Evolutionary conservation across 225 moss, liverwort and hornwort species (phyloP).

Genomic region (Pleurozium schreberi): DNA sequence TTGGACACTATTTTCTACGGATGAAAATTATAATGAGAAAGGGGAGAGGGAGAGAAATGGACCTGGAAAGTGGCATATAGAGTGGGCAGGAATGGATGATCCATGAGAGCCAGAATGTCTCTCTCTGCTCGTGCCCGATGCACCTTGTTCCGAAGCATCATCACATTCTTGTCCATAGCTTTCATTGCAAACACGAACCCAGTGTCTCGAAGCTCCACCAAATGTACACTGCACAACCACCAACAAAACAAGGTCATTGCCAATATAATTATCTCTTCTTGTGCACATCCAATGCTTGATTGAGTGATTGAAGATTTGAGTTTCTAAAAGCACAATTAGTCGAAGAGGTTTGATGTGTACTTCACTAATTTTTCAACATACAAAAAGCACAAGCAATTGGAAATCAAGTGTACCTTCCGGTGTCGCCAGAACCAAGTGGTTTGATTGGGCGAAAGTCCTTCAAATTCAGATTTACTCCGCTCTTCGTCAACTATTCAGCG

Average conservation of each 20-base stretch:
- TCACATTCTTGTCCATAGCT: conserved; percentile 91
- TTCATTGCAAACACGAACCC: conserved; percentile 84
- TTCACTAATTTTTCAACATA: not conserved
- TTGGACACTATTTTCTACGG: fast-evolving
- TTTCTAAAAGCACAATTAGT: not conserved
- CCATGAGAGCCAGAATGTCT: conserved; percentile 74
- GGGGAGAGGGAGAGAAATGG: not conserved
- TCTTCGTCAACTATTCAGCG: conserved; percentile 31
- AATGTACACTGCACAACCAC: conserved; percentile 53
- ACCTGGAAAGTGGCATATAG: conserved; percentile 87
- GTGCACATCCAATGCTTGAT: not conserved
- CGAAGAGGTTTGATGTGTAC: not conserved
- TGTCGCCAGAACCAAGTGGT: conserved; percentile 90
- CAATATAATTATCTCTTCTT: not conserved
- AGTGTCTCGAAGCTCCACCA: conserved; percentile 82
- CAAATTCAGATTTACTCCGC: conserved; percentile 44
- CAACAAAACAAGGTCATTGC: not conserved
- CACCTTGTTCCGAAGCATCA: conserved; percentile 89
- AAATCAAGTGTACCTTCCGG: conserved; percentile 50
- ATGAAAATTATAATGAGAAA: not conserved
- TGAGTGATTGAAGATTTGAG: not conserved
- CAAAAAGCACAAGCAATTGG: not conserved
- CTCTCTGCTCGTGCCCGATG: conserved; percentile 84
- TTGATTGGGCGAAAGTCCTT: conserved; percentile 88
- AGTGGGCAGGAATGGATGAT: conserved; percentile 89